A percentile compares a stretch with the other conserved stretches of the same genome.
Conservation (phyloP, 78 protist genomes). For the Isochrysis galbana region DNA sequence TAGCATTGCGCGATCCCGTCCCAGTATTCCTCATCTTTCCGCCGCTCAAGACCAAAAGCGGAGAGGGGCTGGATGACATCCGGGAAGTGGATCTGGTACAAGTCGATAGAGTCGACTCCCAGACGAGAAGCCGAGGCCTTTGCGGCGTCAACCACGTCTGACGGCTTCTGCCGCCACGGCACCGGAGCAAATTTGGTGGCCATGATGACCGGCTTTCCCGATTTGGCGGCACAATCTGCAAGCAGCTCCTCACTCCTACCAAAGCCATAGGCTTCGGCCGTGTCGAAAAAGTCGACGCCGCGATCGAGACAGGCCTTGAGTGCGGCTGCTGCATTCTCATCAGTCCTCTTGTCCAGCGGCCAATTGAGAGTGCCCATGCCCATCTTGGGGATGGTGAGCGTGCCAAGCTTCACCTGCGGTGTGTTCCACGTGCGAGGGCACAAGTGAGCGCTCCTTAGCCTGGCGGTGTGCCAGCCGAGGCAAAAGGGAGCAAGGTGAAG, state of each 20-base stretch:
- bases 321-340: neutral
- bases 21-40: conserved; percentile 23
- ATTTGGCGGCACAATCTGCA: neutral
- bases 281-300: neutral
- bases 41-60: neutral
- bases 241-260: neutral
- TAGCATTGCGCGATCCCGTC: neutral
- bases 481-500: no score
- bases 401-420: no score
- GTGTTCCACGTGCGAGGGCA: no score
- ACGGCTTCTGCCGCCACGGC: neutral
- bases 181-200: conserved; percentile 14
- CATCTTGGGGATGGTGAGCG: neutral
- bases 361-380: conserved; percentile 11
- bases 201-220: neutral
- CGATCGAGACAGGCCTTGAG: neutral
- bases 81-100: conserved; percentile 19
- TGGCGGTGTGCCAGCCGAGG: no score
- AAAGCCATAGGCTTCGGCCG: conserved; percentile 13
- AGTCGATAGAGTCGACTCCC: neutral
- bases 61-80: neutral
- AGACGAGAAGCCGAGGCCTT: neutral
- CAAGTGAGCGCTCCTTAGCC: no score
- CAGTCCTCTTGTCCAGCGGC: neutral
- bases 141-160: neutral